Evolutionary conservation across 1,284 basidiomycete species (phyloP).

Genomic region (Puccinia hordei): DNA sequence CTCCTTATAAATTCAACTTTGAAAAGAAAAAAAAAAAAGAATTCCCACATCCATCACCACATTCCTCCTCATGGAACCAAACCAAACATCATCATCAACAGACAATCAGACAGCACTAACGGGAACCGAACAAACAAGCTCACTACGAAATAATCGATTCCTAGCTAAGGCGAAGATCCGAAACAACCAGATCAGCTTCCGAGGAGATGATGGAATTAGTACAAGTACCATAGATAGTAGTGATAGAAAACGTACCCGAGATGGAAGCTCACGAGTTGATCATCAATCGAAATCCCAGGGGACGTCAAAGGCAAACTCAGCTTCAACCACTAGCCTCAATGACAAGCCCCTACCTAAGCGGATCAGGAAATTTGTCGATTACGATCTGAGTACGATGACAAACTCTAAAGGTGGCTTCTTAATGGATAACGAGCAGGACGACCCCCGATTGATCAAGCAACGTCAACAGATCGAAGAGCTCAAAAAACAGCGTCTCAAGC

Average conservation of each 20-base stretch:
- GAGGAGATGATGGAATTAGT: not conserved
- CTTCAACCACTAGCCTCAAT: too few species aligned
- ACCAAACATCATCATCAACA: not conserved
- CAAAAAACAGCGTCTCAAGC: constrained; percentile 55
- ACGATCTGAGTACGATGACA: constrained; percentile 45
- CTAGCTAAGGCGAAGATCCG: constrained; percentile 6
- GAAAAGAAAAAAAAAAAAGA: too few species aligned
- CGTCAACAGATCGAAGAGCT: constrained; percentile 54
- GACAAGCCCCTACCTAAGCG: constrained; percentile 42
- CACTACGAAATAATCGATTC: not conserved
- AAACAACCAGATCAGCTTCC: not conserved
- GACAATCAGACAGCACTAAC: not conserved
- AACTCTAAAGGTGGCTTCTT: constrained; percentile 89
- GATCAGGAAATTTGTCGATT: constrained; percentile 46
- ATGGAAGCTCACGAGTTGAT: not conserved
- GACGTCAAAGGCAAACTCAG: not conserved
- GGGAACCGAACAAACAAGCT: not conserved
- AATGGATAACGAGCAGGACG: constrained; percentile 69
- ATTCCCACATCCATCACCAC: not conserved
- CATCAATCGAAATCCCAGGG: not conserved
- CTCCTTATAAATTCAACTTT: too few species aligned
- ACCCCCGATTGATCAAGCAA: constrained; percentile 56
- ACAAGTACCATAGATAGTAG: not conserved
- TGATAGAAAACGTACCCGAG: not conserved
- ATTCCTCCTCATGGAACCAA: not conserved